Evolutionary conservation across 202 grass and related monocot genomes (phyloP).

Genomic region (Eragrostis tef): DNA sequence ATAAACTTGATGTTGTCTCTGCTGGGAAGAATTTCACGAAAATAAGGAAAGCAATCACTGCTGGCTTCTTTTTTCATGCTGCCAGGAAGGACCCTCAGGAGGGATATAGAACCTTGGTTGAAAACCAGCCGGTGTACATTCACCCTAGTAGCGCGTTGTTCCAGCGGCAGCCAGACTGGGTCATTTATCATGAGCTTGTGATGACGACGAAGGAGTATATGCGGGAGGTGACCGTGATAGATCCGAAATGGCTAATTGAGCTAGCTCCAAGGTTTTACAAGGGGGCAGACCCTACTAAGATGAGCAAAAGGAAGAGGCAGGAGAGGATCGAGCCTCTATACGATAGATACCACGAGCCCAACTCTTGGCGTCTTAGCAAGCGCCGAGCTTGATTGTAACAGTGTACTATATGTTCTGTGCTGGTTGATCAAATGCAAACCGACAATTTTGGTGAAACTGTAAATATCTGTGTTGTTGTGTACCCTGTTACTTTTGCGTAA

Average conservation of each 20-base stretch:
- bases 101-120: conserved; percentile 63
- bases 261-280: conserved; percentile 66
- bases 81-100: conserved; percentile 70
- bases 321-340: conserved; percentile 70
- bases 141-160: conserved; percentile 64
- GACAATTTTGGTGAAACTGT: conserved; percentile 42
- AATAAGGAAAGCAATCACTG: conserved; percentile 67
- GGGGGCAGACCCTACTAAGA: conserved; percentile 53
- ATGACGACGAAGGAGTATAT: conserved; percentile 71
- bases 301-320: conserved; percentile 69
- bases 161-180: conserved; percentile 65
- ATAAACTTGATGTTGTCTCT: conserved; percentile 59
- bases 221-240: conserved; percentile 56
- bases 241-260: conserved; percentile 58
- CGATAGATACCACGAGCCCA: conserved; percentile 63
- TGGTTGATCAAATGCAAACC: conserved; percentile 25
- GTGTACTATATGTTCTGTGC: conserved; percentile 11
- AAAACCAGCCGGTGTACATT: conserved; percentile 67
- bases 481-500: not conserved
- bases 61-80: conserved; percentile 64
- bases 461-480: conserved; percentile 12
- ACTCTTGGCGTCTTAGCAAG: conserved; percentile 62
- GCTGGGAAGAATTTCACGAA: conserved; percentile 73
- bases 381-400: conserved; percentile 54
- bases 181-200: conserved; percentile 68